Evolutionary conservation across 2,329 filamentous ascomycete species (phyloP), one percentile per base, ranked within the genome.

Genomic region (Pseudophaeomoniella oleicola): DNA sequence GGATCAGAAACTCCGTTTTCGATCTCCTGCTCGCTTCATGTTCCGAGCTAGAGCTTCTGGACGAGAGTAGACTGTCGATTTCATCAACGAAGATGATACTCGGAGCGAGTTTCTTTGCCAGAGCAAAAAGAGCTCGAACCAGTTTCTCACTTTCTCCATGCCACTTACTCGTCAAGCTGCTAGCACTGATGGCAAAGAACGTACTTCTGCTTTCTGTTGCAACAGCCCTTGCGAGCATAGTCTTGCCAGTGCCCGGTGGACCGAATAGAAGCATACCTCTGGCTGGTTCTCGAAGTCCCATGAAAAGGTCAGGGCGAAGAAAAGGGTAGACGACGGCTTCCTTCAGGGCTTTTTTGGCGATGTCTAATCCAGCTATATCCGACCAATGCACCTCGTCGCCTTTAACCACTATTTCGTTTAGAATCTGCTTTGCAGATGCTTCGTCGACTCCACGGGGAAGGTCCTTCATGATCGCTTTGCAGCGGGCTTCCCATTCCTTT

Each of bases 51-150:
- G 78, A 78, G 0, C 84, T 83, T 36, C 90, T 71, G 12, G 86
- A 76, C 1, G 86, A 93, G 1, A 98, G 69, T 0, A 98, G 64
- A 1, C 87, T 94, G 55, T 98, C 90, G 43, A 98, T 98, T 55
- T 98, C 90, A 50, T 98, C 90, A 3, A 98, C 86, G 48, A 98
- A 98, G 40, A 98, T 96, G 54, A 98, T 96, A 42, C 82, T 90
- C 0, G 90, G 90, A 0, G 90, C 86, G 32, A 96, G 69, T 22
- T 76, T 69, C 55, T 92, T 92, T 4, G 90, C 87, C n/a, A 96
- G 64, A 0, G 75, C 74, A 54, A 98, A 98, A 0, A 98, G 66
- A 3, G 90, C 90, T 22, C 86, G 76, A 2, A 98, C 90, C 3
- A 98, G 73, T 58, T 98, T 98, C 59, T 98, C 90, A 1, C 83